Evolutionary conservation across 768 basidiomycete species (phyloP), one percentile per base, ranked within the genome.

Genomic region (Boletus rex-veris): DNA sequence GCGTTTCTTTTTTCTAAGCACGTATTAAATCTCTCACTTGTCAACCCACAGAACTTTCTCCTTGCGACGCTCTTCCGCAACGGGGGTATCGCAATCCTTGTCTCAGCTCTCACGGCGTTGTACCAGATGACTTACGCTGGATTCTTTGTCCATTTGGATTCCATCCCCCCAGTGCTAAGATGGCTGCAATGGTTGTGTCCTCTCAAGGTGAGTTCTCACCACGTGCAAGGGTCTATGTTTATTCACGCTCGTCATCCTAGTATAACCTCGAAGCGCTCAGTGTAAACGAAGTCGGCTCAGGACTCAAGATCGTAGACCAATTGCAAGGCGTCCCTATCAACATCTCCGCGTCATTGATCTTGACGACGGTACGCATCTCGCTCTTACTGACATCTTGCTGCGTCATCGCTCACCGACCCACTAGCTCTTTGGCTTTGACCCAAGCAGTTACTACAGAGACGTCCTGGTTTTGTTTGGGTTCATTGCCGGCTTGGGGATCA

Each of bases 131-230:
- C 90, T 0, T 92, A 79, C 59, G 91, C 92, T 1, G 92, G 92
- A 14, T 98, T 96, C 77, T 97, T 97, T 67, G 91, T 96, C 48
- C 90, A 96, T 67, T 78, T 96, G 52, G 71, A 74, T 56, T 76
- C 80, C 54, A 96, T 98, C 54, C 93, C 95, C 4, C 89, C 90
- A 3, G 92, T 95, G 2, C 79, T 98, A 1, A 81, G 95, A 15
- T 98, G 95, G 95, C 75, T 98, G 49, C 88, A 95, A 64, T 98
- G 92, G 87, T 61, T 95, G 53, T 88, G 88, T 50, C 89, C 90
- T 37, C 77, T 93, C 44, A 92, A 92, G 69, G 68, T 71, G 41
- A 16, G 58, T 37, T 43, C 16, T n/a, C 33, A 16, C 4, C 19
- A 0, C 21, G 8, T 16, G n/a, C 18, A 6, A 39, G 5, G 16